These are phyloP conservation scores for Solanum lycopersicoides DNA, from an alignment of 257 asterid species.

Conservation along the genomic window DNA sequence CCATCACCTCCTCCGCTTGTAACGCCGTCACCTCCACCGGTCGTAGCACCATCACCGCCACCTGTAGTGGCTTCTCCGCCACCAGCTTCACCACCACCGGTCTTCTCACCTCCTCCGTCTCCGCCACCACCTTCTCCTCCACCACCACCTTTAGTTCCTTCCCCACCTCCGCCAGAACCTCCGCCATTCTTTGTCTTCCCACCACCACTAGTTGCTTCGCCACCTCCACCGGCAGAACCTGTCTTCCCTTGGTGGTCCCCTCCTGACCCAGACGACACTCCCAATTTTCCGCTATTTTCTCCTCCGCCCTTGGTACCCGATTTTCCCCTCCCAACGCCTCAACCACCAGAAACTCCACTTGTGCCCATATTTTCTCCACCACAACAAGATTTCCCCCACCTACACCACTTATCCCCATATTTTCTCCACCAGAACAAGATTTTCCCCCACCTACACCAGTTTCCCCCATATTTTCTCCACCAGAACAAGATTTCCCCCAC, in stretches of 20 bases:
- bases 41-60: background rate
- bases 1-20: constrained; percentile 4
- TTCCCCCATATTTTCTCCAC: background rate
- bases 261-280: constrained; percentile 7
- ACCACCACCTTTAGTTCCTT: background rate
- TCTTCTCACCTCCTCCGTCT: constrained; percentile 3
- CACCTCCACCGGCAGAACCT: constrained; percentile 16
- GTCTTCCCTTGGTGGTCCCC: constrained; percentile 21
- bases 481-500: background rate
- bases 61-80: constrained; percentile 1
- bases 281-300: constrained; percentile 5
- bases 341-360: background rate
- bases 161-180: background rate
- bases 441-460: background rate
- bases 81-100: constrained; percentile 1
- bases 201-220: constrained; percentile 9
- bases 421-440: background rate
- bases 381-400: background rate
- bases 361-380: background rate
- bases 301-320: constrained; percentile 5
- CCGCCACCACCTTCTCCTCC: background rate
- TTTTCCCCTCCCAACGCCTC: background rate
- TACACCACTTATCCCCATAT: background rate
- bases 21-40: constrained; percentile 7
- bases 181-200: constrained; percentile 11